Percentiles rank a stretch among this genome's conserved stretches.
These are phyloP conservation scores for Nothomitra cinnamomea DNA, from an alignment of 2,329 filamentous ascomycete species.

Conservation along the genomic window DNA sequence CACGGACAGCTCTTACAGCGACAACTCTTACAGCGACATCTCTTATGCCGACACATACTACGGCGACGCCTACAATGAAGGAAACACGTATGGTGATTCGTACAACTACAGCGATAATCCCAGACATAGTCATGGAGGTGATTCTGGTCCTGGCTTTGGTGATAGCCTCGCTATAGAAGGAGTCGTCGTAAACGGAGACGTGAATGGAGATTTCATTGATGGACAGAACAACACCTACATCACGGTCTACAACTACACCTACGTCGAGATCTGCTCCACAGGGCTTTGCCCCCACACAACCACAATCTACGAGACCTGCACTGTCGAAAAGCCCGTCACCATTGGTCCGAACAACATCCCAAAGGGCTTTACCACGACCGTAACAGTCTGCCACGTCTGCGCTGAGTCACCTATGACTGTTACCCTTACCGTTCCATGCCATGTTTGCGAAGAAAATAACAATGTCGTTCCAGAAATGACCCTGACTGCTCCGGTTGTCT, in stretches of 20 bases:
- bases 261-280: not conserved
- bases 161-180: too few species aligned
- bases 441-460: not conserved
- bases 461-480: not conserved
- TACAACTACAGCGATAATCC: too few species aligned
- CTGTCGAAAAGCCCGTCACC: not conserved
- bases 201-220: too few species aligned
- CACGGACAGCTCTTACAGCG: too few species aligned
- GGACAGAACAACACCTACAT: not conserved
- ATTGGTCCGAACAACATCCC: not conserved
- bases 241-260: not conserved
- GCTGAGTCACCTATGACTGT: not conserved
- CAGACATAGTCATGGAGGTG: too few species aligned
- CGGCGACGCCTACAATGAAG: too few species aligned
- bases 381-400: not conserved
- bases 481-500: not conserved
- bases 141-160: too few species aligned
- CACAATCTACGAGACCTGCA: not conserved
- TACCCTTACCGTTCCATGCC: not conserved
- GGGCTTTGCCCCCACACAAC: not conserved
- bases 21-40: too few species aligned
- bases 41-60: too few species aligned
- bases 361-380: not conserved
- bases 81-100: too few species aligned
- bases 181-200: too few species aligned